These are phyloP conservation scores for Naematelia aurantialba DNA, from an alignment of 768 basidiomycete genomes.

Conservation along the genomic window DNA sequence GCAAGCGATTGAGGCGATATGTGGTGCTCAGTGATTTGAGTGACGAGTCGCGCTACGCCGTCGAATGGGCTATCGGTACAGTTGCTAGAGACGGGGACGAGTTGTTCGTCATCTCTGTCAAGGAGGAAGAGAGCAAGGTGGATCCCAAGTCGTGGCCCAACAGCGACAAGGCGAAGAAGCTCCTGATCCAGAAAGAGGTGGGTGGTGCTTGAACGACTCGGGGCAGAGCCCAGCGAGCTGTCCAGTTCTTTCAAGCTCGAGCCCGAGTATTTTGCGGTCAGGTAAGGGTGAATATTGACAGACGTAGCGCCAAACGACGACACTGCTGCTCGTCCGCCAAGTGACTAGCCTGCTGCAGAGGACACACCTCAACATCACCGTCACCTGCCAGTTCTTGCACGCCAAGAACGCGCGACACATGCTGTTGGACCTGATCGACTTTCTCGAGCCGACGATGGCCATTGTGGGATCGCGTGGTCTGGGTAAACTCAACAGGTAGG, in stretches of 20 bases:
- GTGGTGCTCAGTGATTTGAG: constrained; percentile 91
- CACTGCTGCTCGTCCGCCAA: constrained; percentile 84
- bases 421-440: constrained; percentile 76
- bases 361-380: constrained; percentile 77
- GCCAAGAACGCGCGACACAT: constrained; percentile 92
- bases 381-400: constrained; percentile 92
- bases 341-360: constrained; percentile 84
- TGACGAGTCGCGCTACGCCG: constrained; percentile 88
- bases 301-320: constrained; percentile 74
- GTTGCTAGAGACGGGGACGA: constrained; percentile 93
- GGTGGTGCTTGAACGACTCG: constrained; percentile 29
- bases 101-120: constrained; percentile 78
- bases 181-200: constrained; percentile 89
- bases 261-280: no score
- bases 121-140: constrained; percentile 83
- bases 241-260: no score
- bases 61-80: constrained; percentile 97
- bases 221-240: no score
- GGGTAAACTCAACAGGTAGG: constrained; percentile 79
- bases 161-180: constrained; percentile 67
- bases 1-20: constrained; percentile 65
- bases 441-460: constrained; percentile 80
- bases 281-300: no score
- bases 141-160: constrained; percentile 60
- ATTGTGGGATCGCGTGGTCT: constrained; percentile 94